Evolutionary conservation across 192 early-diverging fungal species (phyloP).

Genomic region (Paraglomus occultum): DNA sequence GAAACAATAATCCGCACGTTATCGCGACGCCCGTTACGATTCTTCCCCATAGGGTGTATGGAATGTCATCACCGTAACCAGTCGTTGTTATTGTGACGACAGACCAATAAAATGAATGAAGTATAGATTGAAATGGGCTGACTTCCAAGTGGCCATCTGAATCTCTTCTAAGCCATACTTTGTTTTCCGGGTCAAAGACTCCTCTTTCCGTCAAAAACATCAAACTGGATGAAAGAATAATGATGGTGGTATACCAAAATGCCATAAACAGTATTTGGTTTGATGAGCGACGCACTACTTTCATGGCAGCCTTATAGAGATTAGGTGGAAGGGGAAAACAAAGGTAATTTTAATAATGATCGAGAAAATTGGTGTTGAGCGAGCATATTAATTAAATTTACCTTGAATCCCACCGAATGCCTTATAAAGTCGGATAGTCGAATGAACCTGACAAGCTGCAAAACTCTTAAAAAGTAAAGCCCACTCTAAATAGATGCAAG

Average conservation of each 20-base stretch:
- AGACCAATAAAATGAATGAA: constrained; percentile 53
- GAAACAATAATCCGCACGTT: constrained; percentile 52
- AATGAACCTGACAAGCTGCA: constrained; percentile 6
- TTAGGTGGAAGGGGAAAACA: not conserved
- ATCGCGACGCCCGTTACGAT: constrained; percentile 50
- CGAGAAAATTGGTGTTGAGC: too few relatives aligned
- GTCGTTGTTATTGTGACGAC: constrained; percentile 54
- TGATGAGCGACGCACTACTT: constrained; percentile 23
- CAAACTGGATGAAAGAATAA: constrained; percentile 20
- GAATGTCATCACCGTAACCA: constrained; percentile 54
- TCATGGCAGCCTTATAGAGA: constrained; percentile 7
- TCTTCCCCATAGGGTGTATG: constrained; percentile 47
- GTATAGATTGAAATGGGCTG: constrained; percentile 53
- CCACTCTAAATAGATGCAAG: not conserved
- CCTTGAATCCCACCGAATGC: constrained; percentile 1
- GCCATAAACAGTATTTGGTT: constrained; percentile 28
- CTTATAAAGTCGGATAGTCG: not conserved
- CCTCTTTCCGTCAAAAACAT: constrained; percentile 29
- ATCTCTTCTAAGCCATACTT: constrained; percentile 20
- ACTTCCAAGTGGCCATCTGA: constrained; percentile 17
- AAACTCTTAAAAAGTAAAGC: not conserved
- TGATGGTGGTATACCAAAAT: constrained; percentile 11
- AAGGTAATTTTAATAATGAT: too few relatives aligned
- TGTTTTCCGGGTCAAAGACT: not conserved
- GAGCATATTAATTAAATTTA: not conserved